Conservation (phyloP, 345 rosid genomes). For the Gossypium australe region DNA sequence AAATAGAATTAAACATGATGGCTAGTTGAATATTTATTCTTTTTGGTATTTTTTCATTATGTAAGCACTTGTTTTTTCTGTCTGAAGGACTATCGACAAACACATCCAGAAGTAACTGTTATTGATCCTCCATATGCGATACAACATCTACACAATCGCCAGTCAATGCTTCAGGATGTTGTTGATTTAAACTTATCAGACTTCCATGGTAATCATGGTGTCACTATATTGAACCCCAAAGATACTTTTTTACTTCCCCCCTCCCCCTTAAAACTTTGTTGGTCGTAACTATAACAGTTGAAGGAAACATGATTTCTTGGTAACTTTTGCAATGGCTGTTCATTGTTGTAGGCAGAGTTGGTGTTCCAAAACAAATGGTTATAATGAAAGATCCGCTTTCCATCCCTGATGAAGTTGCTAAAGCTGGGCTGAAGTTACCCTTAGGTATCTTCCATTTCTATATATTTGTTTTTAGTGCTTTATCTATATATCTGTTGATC, state of each 20-base stretch:
- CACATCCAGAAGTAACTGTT: conserved; percentile 72
- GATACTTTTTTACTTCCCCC: not conserved
- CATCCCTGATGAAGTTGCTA: conserved; percentile 44
- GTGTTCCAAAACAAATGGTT: conserved; percentile 77
- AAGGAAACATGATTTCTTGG: conserved; percentile 8
- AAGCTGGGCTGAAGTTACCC: conserved; percentile 73
- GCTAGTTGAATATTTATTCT: not conserved
- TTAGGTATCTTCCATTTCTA: conserved; percentile 43
- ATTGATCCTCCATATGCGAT: conserved; percentile 89
- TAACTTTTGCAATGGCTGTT: conserved; percentile 12
- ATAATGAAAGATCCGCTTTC: conserved; percentile 52
- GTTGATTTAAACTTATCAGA: conserved; percentile 64
- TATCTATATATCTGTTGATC: not conserved
- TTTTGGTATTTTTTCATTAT: not conserved
- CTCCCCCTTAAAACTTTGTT: not conserved
- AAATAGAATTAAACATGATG: not conserved
- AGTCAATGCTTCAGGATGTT: conserved; percentile 84
- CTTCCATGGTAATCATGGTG: conserved; percentile 39
- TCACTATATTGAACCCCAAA: not conserved
- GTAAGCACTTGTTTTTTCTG: not conserved
- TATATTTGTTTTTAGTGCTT: not conserved
- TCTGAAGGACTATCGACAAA: conserved; percentile 61
- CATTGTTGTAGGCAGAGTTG: conserved; percentile 51
- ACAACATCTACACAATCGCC: conserved; percentile 56
- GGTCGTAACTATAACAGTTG: not conserved